Evolutionary conservation across 2,329 filamentous ascomycete species (phyloP), one percentile per base, ranked within the genome.

Genomic region (Aspergillus neoniger): DNA sequence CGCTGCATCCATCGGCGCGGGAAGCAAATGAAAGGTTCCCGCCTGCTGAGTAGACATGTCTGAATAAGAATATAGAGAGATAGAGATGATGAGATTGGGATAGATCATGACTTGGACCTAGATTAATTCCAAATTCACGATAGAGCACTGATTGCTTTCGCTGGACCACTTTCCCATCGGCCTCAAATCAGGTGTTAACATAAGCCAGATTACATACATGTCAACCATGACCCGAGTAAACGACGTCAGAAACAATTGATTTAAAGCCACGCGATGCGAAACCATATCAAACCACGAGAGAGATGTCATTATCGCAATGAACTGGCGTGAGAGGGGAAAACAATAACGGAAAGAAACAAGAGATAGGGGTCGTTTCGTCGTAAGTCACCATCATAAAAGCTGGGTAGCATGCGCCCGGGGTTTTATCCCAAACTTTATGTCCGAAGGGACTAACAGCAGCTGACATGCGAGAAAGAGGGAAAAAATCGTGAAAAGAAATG

Each of bases 1-100:
- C 67, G 43, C 60, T 76, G 49, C 65, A 58, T 19, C 54, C 55
- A 14, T 61, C 65, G 15, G 61, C 58, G 12, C 52, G 48, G 48
- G 49, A 57, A 49, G 64, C 53, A 53, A 51, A 64, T 41, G 55
- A 49, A 9, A 38, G 64, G 55, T 38, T 57, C 32, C 38, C 49
- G 5, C 55, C 32, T 15, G 25, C 5, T 6, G 49, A 48, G n/a
- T 54, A 52, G 55, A 17, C 14, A n/a, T 15, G 14, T 9, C 23
- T 4, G 44, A 15, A 30, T 30, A 30, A 25, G 44, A 17, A 9
- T 8, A 43, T 17, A 43, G 39, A 43, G 39, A 43, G 39, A 43
- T 36, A 36, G 32, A 32, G 30, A 36, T 36, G 32, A 36, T 36
- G 32, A 36, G 32, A 36, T 36, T 36, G 32, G 12, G 12, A 49